Base-by-base conservation (phyloP, 2,329 filamentous ascomycete genomes). In the Amphichorda felina region DNA sequence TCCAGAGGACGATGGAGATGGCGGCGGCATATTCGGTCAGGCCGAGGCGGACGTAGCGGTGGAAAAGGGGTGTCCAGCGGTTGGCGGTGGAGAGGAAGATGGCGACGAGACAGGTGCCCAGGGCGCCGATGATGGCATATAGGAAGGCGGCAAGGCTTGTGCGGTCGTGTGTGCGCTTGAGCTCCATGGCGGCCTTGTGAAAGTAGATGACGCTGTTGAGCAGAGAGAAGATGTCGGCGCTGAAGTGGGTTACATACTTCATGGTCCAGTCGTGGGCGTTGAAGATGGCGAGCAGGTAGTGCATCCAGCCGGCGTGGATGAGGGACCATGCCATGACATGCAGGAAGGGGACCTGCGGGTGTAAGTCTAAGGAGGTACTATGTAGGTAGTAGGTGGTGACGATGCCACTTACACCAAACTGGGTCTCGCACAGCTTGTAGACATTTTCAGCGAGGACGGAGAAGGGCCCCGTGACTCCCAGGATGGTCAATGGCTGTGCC, bases 241-340 rank as follows among this genome's bases (percentile, higher is more conserved):
- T 75, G 50, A 79, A 80, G 15, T 68, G 73, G 2, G 76, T 81
- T 33, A 81, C 76, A 51, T 80, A 80, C 45, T 71, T 64, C 76
- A 80, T 81, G 0, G 75, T 80, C 71, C 74, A 80, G 51, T 79
- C 75, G 47, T 80, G 75, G 4, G 75, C 75, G 50, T 80, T 80
- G 53, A 79, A 70, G 34, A 79, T 68, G 37, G 75, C 75, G 10
- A 81, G 60, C 3, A 79, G 53, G 43, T 69, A 70, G 47, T 78
- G 72, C 63, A 80, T 70, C 76, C 76, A 81, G 7, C 63, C 70
- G 6, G 75, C 63, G 48, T 81, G 75, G 35, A 80, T 75, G 25
- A 79, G 62, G 3, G 72, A 68, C 75, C 75, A 81, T 2, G 76
- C 72, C 73, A 80, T 80, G 49, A 80, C 71, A 2, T 71, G 66